These are phyloP conservation scores for Botrytis galanthina DNA, from an alignment of 2,329 filamentous ascomycete genomes.

Conservation along the genomic window DNA sequence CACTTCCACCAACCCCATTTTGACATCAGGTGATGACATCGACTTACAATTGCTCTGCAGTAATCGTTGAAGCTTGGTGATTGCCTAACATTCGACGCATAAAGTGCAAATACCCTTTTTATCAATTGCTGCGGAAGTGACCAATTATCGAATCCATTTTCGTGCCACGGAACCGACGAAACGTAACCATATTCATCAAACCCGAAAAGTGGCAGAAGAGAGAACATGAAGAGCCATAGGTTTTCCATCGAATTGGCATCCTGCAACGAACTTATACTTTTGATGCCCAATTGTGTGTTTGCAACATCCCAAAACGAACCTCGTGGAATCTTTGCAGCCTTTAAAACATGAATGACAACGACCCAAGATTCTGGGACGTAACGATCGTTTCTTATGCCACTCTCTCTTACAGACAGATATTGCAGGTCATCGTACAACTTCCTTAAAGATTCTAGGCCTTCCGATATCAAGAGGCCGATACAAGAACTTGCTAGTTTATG, in stretches of 20 bases:
- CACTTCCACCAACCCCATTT: slow-evolving; percentile 66
- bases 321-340: slow-evolving; percentile 49
- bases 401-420: slow-evolving; percentile 46
- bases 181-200: slow-evolving; percentile 56
- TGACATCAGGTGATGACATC: slow-evolving; percentile 61
- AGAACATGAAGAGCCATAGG: slow-evolving; percentile 59
- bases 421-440: slow-evolving; percentile 50
- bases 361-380: slow-evolving; percentile 55
- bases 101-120: slow-evolving; percentile 57
- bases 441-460: slow-evolving; percentile 46
- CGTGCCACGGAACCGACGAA: slow-evolving; percentile 42
- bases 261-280: slow-evolving; percentile 39
- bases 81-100: slow-evolving; percentile 54
- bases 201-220: slow-evolving; percentile 58
- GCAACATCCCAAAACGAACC: slow-evolving; percentile 61
- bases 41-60: slow-evolving; percentile 55
- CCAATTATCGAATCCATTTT: slow-evolving; percentile 56
- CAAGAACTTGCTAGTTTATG: slow-evolving; percentile 43
- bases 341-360: slow-evolving; percentile 53
- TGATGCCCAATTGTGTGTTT: slow-evolving; percentile 45
- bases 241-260: slow-evolving; percentile 53
- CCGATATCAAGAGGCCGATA: slow-evolving; percentile 43
- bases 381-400: slow-evolving; percentile 51
- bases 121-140: slow-evolving; percentile 55
- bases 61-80: slow-evolving; percentile 64